Conservation (phyloP, 2,329 filamentous ascomycete species). For the Ophiostoma triangulosporum region DNA sequence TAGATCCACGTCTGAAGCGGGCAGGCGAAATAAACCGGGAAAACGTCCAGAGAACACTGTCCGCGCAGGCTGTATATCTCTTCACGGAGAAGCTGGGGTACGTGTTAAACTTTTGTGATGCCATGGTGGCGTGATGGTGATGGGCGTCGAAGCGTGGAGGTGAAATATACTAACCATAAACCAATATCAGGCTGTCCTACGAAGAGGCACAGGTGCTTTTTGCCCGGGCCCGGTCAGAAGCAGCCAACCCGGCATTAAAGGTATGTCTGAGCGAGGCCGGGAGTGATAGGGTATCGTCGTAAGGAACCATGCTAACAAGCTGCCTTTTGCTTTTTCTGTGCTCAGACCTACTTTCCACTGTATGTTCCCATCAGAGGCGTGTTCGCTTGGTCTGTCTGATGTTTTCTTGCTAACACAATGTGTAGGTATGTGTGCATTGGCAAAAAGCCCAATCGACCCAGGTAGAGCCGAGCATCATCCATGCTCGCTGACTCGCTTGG, state of each 20-base stretch:
- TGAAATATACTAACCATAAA: neutral
- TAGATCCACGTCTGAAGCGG: slow-evolving; percentile 37
- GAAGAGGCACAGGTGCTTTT: slow-evolving; percentile 45
- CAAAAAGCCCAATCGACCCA: slow-evolving; percentile 31
- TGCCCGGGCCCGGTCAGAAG: slow-evolving; percentile 40
- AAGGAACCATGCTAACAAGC: neutral
- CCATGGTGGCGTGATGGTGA: neutral
- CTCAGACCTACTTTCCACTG: slow-evolving; percentile 47
- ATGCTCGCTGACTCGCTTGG: too few relatives aligned
- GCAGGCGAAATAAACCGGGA: slow-evolving; percentile 40
- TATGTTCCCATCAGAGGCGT: neutral
- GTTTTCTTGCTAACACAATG: neutral
- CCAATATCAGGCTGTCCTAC: slow-evolving; percentile 34
- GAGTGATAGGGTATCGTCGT: neutral
- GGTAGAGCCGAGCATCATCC: neutral
- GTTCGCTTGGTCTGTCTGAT: neutral
- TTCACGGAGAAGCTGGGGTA: slow-evolving; percentile 38
- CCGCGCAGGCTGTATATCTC: slow-evolving; percentile 42
- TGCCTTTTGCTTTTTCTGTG: neutral
- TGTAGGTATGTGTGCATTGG: slow-evolving; percentile 45
- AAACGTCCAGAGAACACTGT: slow-evolving; percentile 40
- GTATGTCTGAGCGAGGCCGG: slow-evolving; percentile 21
- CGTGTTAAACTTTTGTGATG: slow-evolving; percentile 12
- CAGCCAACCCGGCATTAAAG: slow-evolving; percentile 40
- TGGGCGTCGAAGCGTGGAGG: too few relatives aligned